These are phyloP conservation scores for Pyricularia grisea DNA, from an alignment of 2,329 filamentous ascomycete species.

Conservation along the genomic window DNA sequence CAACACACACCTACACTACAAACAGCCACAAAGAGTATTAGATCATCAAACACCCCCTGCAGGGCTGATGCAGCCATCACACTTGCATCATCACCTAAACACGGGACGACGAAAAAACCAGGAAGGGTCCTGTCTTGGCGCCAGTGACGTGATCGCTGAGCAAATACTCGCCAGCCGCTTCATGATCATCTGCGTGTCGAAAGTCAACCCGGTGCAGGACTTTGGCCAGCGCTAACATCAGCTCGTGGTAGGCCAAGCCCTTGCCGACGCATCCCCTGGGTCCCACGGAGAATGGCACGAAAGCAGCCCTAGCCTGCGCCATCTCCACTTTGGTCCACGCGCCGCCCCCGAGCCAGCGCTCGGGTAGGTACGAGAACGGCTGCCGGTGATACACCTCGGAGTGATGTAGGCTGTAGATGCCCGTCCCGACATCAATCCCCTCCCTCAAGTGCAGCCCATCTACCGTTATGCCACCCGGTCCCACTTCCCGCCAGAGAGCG, in stretches of 20 bases:
- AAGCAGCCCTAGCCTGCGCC: conserved; percentile 50
- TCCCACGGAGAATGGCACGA: conserved; percentile 38
- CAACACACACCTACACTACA: too few species aligned
- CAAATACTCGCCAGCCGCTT: too few species aligned
- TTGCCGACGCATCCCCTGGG: conserved; percentile 38
- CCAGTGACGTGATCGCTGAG: too few species aligned
- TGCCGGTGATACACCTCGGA: background rate
- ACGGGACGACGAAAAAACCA: too few species aligned
- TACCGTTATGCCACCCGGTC: conserved; percentile 18
- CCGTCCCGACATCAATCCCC: conserved; percentile 18
- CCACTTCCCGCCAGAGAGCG: conserved; percentile 19
- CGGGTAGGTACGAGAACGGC: background rate
- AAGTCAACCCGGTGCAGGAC: too few species aligned
- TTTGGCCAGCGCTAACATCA: too few species aligned
- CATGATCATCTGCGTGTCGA: too few species aligned
- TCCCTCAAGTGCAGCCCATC: conserved; percentile 20
- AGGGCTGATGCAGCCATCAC: too few species aligned
- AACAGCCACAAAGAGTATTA: too few species aligned
- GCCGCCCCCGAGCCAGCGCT: conserved; percentile 29
- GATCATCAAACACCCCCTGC: too few species aligned
- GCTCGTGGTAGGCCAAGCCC: background rate
- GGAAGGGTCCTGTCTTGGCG: too few species aligned
- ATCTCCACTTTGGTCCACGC: conserved; percentile 34
- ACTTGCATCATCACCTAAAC: too few species aligned
- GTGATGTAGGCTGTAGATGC: conserved; percentile 5